These are phyloP conservation scores for Cucumis melo DNA, from an alignment of 306 rosid genomes.

Conservation along the genomic window DNA sequence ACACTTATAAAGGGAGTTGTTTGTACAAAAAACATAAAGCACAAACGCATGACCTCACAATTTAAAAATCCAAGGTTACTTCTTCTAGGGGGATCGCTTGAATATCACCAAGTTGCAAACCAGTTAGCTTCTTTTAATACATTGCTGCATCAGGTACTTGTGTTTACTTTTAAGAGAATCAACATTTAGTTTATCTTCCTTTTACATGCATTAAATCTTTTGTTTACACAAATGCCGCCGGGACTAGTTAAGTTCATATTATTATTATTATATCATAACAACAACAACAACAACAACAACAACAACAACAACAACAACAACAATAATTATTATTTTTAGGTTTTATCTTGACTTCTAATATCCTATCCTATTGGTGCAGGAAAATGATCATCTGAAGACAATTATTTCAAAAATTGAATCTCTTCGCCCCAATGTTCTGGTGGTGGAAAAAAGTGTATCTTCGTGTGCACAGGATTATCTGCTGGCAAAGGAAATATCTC, in stretches of 20 bases:
- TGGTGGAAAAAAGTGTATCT: slow-evolving; percentile 91
- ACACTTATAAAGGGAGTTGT: slow-evolving; percentile 72
- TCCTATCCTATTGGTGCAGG: slow-evolving; percentile 37
- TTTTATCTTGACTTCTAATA: background rate
- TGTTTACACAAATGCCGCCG: background rate
- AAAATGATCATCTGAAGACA: slow-evolving; percentile 72
- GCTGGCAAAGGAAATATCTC: slow-evolving; percentile 80
- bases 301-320: too few relatives aligned
- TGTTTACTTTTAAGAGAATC: slow-evolving; percentile 6
- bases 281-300: too few relatives aligned
- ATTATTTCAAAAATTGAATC: slow-evolving; percentile 81
- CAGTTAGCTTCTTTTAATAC: slow-evolving; percentile 76
- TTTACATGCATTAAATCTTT: background rate
- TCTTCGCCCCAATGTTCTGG: slow-evolving; percentile 78
- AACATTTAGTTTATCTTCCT: background rate
- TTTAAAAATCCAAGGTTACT: slow-evolving; percentile 74
- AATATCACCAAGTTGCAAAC: slow-evolving; percentile 87
- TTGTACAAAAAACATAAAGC: slow-evolving; percentile 93
- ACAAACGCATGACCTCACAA: slow-evolving; percentile 95
- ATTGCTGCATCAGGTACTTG: slow-evolving; percentile 74
- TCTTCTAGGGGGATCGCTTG: slow-evolving; percentile 74
- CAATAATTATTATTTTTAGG: background rate
- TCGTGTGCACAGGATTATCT: slow-evolving; percentile 65
- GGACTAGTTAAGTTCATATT: background rate
- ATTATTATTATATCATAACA: too few relatives aligned